Evolutionary conservation across 306 rosid species (phyloP).

Genomic region (Cucumis sativus): DNA sequence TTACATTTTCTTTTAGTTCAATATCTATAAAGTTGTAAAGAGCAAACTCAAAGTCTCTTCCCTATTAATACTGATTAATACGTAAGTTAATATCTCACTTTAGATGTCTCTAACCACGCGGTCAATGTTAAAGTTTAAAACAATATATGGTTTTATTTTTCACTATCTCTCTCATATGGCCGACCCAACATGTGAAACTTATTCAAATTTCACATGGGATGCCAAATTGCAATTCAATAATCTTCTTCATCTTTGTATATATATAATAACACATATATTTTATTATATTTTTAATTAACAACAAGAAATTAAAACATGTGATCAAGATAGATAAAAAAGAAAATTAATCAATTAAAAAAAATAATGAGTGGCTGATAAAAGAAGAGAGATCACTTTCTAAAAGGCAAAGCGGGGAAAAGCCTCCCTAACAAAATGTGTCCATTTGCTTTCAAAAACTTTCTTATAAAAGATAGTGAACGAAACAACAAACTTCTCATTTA

Average conservation of each 20-base stretch:
- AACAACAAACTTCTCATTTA: background rate
- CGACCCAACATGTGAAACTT: slow-evolving; percentile 45
- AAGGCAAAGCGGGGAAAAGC: background rate
- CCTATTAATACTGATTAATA: too few relatives aligned
- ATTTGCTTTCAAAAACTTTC: background rate
- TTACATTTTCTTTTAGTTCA: too few relatives aligned
- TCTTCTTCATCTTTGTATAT: background rate
- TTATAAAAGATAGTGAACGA: background rate
- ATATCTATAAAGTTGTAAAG: too few relatives aligned
- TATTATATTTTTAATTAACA: background rate
- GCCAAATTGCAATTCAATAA: background rate
- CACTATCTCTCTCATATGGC: slow-evolving; percentile 10
- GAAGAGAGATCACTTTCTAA: background rate
- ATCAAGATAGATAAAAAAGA: too few relatives aligned
- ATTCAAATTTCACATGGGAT: slow-evolving; percentile 32
- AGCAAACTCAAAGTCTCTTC: too few relatives aligned
- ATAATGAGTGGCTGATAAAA: background rate
- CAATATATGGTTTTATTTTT: background rate
- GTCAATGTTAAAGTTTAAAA: background rate
- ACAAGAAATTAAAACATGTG: slow-evolving; percentile 42
- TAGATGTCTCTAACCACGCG: too few relatives aligned
- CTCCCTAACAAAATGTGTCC: slow-evolving; percentile 1
- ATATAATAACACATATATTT: background rate
- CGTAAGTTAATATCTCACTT: too few relatives aligned
- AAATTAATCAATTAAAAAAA: slow-evolving; percentile 3